These are phyloP conservation scores for Salvia rosmarinus DNA, from an alignment of 257 asterid species.

Conservation along the genomic window DNA sequence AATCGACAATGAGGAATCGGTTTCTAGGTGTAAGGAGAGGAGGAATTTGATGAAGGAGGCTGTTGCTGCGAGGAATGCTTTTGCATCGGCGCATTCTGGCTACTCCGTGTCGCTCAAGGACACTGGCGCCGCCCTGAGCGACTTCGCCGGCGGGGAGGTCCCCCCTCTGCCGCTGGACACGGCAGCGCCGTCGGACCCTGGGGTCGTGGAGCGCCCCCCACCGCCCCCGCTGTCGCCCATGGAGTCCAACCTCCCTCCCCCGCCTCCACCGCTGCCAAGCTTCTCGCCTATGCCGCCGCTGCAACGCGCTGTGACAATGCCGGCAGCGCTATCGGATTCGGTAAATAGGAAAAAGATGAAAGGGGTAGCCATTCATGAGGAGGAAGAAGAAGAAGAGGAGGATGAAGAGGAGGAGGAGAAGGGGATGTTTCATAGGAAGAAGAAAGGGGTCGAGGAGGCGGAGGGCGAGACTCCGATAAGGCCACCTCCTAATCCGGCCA, in stretches of 20 bases:
- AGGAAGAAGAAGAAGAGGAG: conserved; percentile 50
- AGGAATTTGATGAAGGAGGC: conserved; percentile 87
- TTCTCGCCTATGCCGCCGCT: conserved; percentile 82
- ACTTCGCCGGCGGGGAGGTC: conserved; percentile 84
- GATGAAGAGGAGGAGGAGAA: conserved; percentile 58
- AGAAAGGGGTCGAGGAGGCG: conserved; percentile 48
- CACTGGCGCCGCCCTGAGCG: conserved; percentile 94
- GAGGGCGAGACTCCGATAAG: conserved; percentile 45
- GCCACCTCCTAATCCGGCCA: conserved; percentile 56
- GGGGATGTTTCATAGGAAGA: conserved; percentile 42
- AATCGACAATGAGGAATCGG: conserved; percentile 90
- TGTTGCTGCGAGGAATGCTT: conserved; percentile 76
- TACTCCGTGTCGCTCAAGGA: conserved; percentile 77
- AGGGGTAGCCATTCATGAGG: conserved; percentile 51
- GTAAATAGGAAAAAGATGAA: conserved; percentile 55
- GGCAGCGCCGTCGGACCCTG: conserved; percentile 42
- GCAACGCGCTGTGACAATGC: conserved; percentile 82
- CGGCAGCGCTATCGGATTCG: conserved; percentile 56
- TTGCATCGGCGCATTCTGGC: conserved; percentile 93
- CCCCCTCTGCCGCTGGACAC: conserved; percentile 56
- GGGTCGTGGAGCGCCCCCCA: conserved; percentile 54
- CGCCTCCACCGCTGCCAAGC: conserved; percentile 86
- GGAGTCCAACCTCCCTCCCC: conserved; percentile 73
- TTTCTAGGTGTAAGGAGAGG: conserved; percentile 87
- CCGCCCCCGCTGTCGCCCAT: conserved; percentile 67